Conservation (phyloP, 768 basidiomycete species). For the Pisolithus tinctorius region DNA sequence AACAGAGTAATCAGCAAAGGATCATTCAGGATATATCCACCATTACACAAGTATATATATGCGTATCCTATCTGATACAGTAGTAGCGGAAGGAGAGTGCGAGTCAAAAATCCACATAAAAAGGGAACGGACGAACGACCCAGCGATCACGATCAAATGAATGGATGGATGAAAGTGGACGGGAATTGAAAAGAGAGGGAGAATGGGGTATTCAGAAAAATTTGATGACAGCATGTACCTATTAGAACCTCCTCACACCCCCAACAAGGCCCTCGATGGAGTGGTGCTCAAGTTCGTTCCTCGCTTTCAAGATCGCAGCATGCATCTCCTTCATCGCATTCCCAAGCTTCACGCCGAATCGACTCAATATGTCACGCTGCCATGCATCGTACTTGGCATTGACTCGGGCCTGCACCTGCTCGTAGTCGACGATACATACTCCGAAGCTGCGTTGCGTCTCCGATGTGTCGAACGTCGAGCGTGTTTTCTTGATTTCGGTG, state of each 20-base stretch:
- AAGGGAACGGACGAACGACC: not conserved
- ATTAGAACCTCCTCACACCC: slow-evolving; percentile 43
- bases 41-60: not conserved
- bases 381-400: slow-evolving; percentile 98
- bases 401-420: slow-evolving; percentile 94
- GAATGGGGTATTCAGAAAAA: slow-evolving; percentile 2
- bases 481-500: slow-evolving; percentile 94
- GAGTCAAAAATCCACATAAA: not conserved
- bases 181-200: not conserved
- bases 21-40: too few relatives aligned
- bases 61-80: not conserved
- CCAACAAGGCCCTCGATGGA: slow-evolving; percentile 84
- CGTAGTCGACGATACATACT: slow-evolving; percentile 92
- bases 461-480: slow-evolving; percentile 94
- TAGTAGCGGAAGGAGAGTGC: not conserved
- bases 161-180: not conserved
- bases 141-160: not conserved
- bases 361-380: slow-evolving; percentile 90
- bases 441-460: slow-evolving; percentile 91
- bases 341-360: slow-evolving; percentile 90
- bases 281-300: slow-evolving; percentile 94
- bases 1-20: too few relatives aligned
- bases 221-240: not conserved
- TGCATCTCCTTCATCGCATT: slow-evolving; percentile 98
- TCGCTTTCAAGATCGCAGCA: slow-evolving; percentile 82